These are phyloP conservation scores for Sequoia sempervirens DNA, from an alignment of 75 land plant species.

Conservation along the genomic window DNA sequence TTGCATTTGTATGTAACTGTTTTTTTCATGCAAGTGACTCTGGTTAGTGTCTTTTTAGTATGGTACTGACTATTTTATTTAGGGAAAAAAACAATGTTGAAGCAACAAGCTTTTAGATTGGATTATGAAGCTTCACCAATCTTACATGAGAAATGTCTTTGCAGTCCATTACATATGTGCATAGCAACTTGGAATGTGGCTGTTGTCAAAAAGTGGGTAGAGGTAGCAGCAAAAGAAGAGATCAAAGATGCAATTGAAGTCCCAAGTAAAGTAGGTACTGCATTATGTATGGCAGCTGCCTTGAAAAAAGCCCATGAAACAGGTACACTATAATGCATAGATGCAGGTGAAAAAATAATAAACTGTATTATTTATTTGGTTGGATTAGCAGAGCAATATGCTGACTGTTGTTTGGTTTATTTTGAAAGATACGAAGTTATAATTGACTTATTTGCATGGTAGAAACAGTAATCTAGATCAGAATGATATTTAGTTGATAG, in stretches of 20 bases:
- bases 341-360: not conserved
- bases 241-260: conserved; percentile 65
- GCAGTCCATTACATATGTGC: conserved; percentile 89
- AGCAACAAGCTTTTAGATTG: not conserved
- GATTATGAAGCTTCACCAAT: not conserved
- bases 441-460: not conserved
- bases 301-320: conserved; percentile 85
- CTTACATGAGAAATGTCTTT: not conserved
- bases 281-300: conserved; percentile 89
- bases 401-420: not conserved
- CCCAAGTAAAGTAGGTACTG: conserved; percentile 70
- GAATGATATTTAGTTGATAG: not conserved
- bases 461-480: not conserved
- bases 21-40: not conserved
- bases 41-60: not conserved
- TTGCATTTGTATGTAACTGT: not conserved
- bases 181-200: conserved; percentile 76
- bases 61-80: not conserved
- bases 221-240: conserved; percentile 71
- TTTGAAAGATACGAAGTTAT: not conserved
- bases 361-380: not conserved
- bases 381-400: not conserved
- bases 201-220: conserved; percentile 81
- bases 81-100: not conserved
- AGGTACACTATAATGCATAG: conserved; percentile 34